phyloP scores from a whole-genome alignment of 371 early-diverging fungal genomes.

The Mucor saturninus region DNA sequence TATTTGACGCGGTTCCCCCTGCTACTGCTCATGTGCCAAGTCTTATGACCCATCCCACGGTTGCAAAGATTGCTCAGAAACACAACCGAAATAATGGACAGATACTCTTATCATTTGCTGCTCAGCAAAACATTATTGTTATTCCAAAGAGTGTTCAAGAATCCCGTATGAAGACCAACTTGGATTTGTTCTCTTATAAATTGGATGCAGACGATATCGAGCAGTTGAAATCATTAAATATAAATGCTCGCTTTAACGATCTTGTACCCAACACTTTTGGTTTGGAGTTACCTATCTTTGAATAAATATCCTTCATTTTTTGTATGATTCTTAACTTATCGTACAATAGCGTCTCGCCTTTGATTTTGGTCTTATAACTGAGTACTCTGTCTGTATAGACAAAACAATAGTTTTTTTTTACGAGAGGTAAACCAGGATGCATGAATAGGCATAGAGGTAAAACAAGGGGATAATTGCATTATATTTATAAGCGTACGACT shows the following conservation, averaged over 20 bases:
- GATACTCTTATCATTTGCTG: slow-evolving; percentile 60
- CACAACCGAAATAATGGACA: slow-evolving; percentile 18
- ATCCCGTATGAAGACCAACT: slow-evolving; percentile 49
- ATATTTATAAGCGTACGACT: no score
- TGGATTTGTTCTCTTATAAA: slow-evolving; percentile 30
- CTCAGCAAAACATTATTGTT: slow-evolving; percentile 55
- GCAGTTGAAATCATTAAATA: slow-evolving; percentile 31
- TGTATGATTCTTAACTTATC: no score
- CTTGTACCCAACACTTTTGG: slow-evolving; percentile 27
- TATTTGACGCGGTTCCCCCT: slow-evolving; percentile 41
- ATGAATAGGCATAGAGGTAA: no score
- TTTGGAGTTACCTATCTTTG: slow-evolving; percentile 41
- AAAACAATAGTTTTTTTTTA: no score
- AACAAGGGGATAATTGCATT: no score
- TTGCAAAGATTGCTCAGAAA: slow-evolving; percentile 18
- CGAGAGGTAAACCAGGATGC: no score
- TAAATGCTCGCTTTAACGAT: slow-evolving; percentile 45
- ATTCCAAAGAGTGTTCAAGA: slow-evolving; percentile 69
- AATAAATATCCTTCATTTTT: slow-evolving; percentile 17
- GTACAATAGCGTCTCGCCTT: no score
- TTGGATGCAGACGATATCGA: slow-evolving; percentile 37
- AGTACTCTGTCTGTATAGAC: no score
- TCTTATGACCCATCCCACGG: slow-evolving; percentile 37
- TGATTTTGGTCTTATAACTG: no score
- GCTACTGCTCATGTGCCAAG: slow-evolving; percentile 41